Conservation (phyloP, 2,329 filamentous ascomycete genomes). For the Ampelomyces quisqualis region DNA sequence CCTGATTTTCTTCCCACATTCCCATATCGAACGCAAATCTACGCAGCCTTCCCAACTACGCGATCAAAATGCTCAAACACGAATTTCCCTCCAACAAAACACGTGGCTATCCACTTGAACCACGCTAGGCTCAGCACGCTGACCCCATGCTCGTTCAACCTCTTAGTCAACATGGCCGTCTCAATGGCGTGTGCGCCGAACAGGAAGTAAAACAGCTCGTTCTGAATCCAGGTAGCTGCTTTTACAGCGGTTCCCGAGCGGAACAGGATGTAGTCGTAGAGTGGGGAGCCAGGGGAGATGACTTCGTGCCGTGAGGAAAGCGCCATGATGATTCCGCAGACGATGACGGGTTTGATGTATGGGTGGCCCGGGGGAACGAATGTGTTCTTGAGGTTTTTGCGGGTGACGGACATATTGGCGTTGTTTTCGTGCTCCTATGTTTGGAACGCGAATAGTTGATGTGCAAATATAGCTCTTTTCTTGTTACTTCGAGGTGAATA, state of each 20-base stretch:
- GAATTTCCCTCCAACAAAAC: slow-evolving; percentile 27
- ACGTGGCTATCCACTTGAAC: slow-evolving; percentile 29
- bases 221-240: slow-evolving; percentile 23
- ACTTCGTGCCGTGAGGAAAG: slow-evolving; percentile 19
- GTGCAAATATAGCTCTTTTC: too few relatives aligned
- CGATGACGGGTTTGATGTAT: slow-evolving; percentile 22
- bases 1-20: not conserved
- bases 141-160: slow-evolving; percentile 19
- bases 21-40: not conserved
- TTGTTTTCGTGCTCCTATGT: too few relatives aligned
- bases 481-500: too few relatives aligned
- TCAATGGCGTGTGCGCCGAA: slow-evolving; percentile 27
- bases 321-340: slow-evolving; percentile 28
- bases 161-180: slow-evolving; percentile 20
- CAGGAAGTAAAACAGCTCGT: slow-evolving; percentile 25
- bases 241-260: slow-evolving; percentile 13
- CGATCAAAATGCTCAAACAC: slow-evolving; percentile 26
- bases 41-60: slow-evolving; percentile 11
- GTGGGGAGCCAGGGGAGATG: slow-evolving; percentile 21
- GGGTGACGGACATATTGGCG: slow-evolving; percentile 9
- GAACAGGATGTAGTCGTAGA: slow-evolving; percentile 16
- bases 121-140: slow-evolving; percentile 16
- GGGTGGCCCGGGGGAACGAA: slow-evolving; percentile 17
- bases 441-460: too few relatives aligned
- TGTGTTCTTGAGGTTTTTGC: slow-evolving; percentile 20